Percentiles rank a stretch among this genome's conserved stretches.
Conservation (phyloP, 2,329 filamentous ascomycete species). For the Gnomoniopsis smithogilvyi region DNA sequence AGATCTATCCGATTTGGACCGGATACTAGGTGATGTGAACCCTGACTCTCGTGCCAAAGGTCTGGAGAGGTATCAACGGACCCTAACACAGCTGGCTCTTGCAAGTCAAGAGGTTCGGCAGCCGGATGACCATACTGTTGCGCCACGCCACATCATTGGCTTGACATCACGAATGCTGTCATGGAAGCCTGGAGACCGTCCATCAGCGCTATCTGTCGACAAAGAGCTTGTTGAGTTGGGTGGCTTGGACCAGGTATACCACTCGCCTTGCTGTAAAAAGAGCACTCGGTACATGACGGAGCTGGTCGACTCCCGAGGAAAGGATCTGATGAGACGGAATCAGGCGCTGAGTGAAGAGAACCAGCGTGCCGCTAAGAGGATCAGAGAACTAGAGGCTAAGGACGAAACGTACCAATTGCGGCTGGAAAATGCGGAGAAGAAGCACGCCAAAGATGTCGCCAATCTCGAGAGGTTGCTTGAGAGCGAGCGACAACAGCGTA, state of each 20-base stretch:
- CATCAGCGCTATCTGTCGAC: constrained; percentile 34
- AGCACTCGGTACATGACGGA: constrained; percentile 29
- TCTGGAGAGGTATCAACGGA: constrained; percentile 31
- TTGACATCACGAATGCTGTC: constrained; percentile 36
- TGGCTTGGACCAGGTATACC: constrained; percentile 45
- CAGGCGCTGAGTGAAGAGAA: constrained; percentile 29
- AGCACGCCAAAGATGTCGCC: constrained; percentile 28
- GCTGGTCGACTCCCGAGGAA: constrained; percentile 33
- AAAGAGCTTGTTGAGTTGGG: constrained; percentile 41
- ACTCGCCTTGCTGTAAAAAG: constrained; percentile 41
- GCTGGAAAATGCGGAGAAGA: constrained; percentile 33
- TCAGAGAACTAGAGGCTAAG: constrained; percentile 34
- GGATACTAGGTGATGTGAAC: constrained; percentile 28
- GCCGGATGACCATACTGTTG: constrained; percentile 34
- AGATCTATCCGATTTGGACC: constrained; percentile 36
- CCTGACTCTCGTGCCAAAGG: constrained; percentile 29
- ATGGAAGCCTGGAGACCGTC: constrained; percentile 28
- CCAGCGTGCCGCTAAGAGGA: constrained; percentile 29
- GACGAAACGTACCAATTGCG: constrained; percentile 38
- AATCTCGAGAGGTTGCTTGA: constrained; percentile 28
- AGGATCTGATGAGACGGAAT: constrained; percentile 23
- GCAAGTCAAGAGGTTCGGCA: constrained; percentile 36
- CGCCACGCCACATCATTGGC: constrained; percentile 36
- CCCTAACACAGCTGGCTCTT: constrained; percentile 33
- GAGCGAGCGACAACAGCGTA: constrained; percentile 32